Percentiles rank a stretch among this genome's conserved stretches.
These are phyloP conservation scores for Mortierella sp. DNA, from an alignment of 371 early-diverging fungal species.

Conservation along the genomic window DNA sequence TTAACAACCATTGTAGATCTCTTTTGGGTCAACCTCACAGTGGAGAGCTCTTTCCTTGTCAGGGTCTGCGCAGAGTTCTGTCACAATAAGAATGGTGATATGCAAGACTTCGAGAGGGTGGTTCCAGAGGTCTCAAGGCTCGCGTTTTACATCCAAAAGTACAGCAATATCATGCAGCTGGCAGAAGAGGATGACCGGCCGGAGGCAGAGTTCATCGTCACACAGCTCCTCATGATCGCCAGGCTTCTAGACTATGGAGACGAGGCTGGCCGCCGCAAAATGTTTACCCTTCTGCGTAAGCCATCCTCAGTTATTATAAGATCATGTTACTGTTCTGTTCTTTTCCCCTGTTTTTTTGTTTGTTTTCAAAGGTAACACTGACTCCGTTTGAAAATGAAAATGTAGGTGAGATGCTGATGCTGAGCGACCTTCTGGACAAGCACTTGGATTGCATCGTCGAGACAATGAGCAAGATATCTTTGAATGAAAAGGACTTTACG, in stretches of 20 bases:
- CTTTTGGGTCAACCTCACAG: slow-evolving; percentile 84
- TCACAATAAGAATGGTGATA: slow-evolving; percentile 63
- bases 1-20: slow-evolving; percentile 58
- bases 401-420: slow-evolving; percentile 75
- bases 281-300: slow-evolving; percentile 82
- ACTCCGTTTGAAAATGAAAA: not conserved
- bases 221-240: slow-evolving; percentile 82
- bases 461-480: slow-evolving; percentile 78
- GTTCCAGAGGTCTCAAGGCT: slow-evolving; percentile 82
- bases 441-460: slow-evolving; percentile 79
- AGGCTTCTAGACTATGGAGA: slow-evolving; percentile 87
- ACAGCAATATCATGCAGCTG: slow-evolving; percentile 70
- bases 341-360: not conserved
- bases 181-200: slow-evolving; percentile 72
- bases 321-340: slow-evolving; percentile 4
- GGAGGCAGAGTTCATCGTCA: slow-evolving; percentile 81
- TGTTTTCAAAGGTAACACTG: not conserved
- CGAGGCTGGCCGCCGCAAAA: slow-evolving; percentile 87
- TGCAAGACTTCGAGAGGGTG: slow-evolving; percentile 71
- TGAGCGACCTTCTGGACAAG: slow-evolving; percentile 78
- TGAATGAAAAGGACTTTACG: slow-evolving; percentile 90
- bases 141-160: slow-evolving; percentile 77
- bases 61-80: slow-evolving; percentile 72
- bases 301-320: not conserved
- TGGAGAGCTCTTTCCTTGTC: slow-evolving; percentile 84